Base-by-base conservation (phyloP, 2,329 filamentous ascomycete species). In the Fusarium kyushuense region DNA sequence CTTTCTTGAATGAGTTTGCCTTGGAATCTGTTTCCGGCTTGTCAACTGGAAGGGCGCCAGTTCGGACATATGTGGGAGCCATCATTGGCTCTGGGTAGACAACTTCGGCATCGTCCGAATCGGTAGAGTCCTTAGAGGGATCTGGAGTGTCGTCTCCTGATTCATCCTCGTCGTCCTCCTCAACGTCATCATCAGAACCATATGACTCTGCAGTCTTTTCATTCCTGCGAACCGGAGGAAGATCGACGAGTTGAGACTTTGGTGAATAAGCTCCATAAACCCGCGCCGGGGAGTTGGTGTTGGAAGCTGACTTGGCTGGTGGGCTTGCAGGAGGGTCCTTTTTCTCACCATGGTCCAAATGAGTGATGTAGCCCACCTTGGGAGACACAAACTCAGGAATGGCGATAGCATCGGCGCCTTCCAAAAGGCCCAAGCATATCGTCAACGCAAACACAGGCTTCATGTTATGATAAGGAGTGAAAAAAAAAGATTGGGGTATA, bases 51-150 rank as follows among this genome's bases (percentile, higher is more conserved):
- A 29, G 23, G 0, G n/a, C 8, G 0, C 53, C 46, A 19, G 32
- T 23, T 2, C 27, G 36, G 3, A 59, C 36, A 33, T 65, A 64
- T 5, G 40, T 43, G 0, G 61, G 35, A n/a, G 38, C 35, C 61
- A 64, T 65, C 12, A 65, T 30, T 2, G 61, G 61, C 32, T 65
- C 61, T 2, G 19, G 16, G 12, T 63, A 49, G 1, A 38, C 42
- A 5, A 48, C 6, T 5, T 63, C 27, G 2, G 8, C 5, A 13
- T 19, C 36, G 12, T 46, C 57, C 1, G 23, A 51, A n/a, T 54
- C 52, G 6, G 29, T 4, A 12, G 21, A 38, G 35, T 38, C 35
- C n/a, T 9, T 10, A 7, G 35, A 13, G 6, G 17, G 1, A 17
- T 25, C 36, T 11, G 14, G 6, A 9, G 23, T 27, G 11, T 19